Percentiles rank a stretch among this genome's conserved stretches.
phyloP scores from a whole-genome alignment of 768 basidiomycete genomes.

The Phlebiopsis flavidoalba region DNA sequence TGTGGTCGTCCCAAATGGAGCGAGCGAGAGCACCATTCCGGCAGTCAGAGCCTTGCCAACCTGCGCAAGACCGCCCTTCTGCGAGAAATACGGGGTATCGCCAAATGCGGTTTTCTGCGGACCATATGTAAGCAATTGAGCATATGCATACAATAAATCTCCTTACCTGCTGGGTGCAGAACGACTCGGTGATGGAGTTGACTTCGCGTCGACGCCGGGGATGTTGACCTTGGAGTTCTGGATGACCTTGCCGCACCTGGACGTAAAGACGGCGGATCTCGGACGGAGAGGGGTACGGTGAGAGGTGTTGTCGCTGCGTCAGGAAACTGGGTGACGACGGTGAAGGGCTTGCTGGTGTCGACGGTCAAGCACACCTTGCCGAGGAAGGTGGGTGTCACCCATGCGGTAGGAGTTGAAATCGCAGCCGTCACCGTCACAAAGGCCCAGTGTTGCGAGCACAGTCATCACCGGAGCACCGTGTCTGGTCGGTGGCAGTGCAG shows the following conservation, averaged over 20 bases:
- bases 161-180: constrained; percentile 41
- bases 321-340: constrained; percentile 37
- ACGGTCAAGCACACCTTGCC: constrained; percentile 38
- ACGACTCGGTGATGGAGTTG: constrained; percentile 43
- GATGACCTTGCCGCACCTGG: constrained; percentile 46
- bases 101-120: constrained; percentile 41
- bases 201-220: constrained; percentile 32
- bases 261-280: constrained; percentile 53
- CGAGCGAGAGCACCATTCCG: constrained; percentile 45
- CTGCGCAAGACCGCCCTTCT: constrained; percentile 34
- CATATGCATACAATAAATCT: no score
- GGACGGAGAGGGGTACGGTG: constrained; percentile 38
- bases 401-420: constrained; percentile 47
- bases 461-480: constrained; percentile 36
- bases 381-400: constrained; percentile 35
- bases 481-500: constrained; percentile 34
- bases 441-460: constrained; percentile 30
- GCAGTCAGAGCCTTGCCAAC: constrained; percentile 29
- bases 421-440: constrained; percentile 52
- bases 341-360: constrained; percentile 38
- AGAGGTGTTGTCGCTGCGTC: constrained; percentile 38
- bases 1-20: constrained; percentile 45
- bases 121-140: no score
- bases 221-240: constrained; percentile 43
- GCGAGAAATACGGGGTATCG: constrained; percentile 34